phyloP scores from a whole-genome alignment of 345 rosid genomes.

The Acer negundo region DNA sequence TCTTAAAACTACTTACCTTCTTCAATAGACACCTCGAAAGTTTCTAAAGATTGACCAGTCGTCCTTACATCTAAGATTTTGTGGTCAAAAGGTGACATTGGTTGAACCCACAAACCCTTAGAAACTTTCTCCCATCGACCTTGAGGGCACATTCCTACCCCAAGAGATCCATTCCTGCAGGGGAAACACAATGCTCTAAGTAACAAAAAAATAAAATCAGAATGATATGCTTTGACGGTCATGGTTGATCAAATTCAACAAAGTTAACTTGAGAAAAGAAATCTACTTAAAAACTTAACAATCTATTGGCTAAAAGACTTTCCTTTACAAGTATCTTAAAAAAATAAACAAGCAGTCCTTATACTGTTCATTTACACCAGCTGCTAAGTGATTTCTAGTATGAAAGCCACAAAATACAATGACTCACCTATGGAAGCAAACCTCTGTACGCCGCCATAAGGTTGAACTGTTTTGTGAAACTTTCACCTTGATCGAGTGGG shows the following conservation, averaged over 20 bases:
- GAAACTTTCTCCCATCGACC: slow-evolving; percentile 76
- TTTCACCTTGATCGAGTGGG: slow-evolving; percentile 64
- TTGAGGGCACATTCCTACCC: slow-evolving; percentile 74
- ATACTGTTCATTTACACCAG: background rate
- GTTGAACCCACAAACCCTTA: slow-evolving; percentile 71
- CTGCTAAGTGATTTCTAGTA: background rate
- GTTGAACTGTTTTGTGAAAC: slow-evolving; percentile 43
- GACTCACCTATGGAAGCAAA: slow-evolving; percentile 87
- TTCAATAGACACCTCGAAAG: slow-evolving; percentile 56
- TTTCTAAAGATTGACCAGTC: slow-evolving; percentile 41
- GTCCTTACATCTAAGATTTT: slow-evolving; percentile 72
- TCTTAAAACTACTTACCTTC: slow-evolving; percentile 49
- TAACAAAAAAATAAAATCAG: background rate
- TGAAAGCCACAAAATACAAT: background rate
- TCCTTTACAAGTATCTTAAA: background rate
- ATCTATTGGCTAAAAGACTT: background rate
- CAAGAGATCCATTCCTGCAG: slow-evolving; percentile 79
- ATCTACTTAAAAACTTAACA: background rate
- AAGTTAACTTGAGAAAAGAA: background rate
- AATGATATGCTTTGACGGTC: slow-evolving; percentile 11
- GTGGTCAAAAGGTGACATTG: slow-evolving; percentile 90
- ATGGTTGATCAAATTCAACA: background rate
- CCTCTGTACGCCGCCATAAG: slow-evolving; percentile 43
- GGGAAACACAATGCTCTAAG: slow-evolving; percentile 7
- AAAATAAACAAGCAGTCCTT: background rate